Evolutionary conservation across 306 rosid genomes (phyloP).

Genomic region (Hippophae gyantsensis): DNA sequence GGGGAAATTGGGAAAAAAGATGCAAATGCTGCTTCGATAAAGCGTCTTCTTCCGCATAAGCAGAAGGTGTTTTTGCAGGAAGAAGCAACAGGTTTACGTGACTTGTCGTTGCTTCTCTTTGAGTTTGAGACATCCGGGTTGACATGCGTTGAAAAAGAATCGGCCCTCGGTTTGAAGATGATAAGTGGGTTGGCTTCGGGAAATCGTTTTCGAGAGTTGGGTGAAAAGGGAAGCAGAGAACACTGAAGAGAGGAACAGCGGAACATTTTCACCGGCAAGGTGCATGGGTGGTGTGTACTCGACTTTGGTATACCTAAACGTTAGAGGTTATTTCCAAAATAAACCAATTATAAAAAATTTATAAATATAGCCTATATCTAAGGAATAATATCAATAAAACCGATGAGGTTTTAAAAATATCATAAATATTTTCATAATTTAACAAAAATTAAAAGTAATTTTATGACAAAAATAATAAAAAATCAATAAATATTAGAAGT

Average conservation of each 20-base stretch:
- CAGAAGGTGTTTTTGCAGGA: conserved; percentile 27
- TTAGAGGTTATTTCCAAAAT: no score
- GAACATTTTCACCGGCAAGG: conserved; percentile 1
- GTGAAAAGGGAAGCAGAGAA: conserved; percentile 9
- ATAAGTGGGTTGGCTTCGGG: conserved; percentile 8
- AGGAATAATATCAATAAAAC: no score
- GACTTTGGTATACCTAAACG: no score
- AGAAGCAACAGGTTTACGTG: conserved; percentile 13
- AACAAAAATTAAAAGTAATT: no score
- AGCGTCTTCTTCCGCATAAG: conserved; percentile 59
- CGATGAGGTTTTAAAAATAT: no score
- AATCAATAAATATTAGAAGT: no score
- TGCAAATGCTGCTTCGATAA: conserved; percentile 39
- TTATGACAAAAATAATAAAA: no score
- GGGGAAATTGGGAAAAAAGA: conserved; percentile 38
- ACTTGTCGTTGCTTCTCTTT: conserved; percentile 11
- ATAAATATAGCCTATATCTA: no score
- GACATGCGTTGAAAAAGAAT: conserved; percentile 6
- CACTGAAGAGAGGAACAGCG: not conserved
- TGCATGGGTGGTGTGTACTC: not conserved
- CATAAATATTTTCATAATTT: no score
- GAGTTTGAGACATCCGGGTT: conserved; percentile 20
- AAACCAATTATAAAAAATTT: no score
- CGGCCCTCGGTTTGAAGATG: not conserved
- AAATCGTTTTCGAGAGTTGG: not conserved